Evolutionary conservation across 1,284 basidiomycete species (phyloP).

Genomic region (Rhodofomes roseus): DNA sequence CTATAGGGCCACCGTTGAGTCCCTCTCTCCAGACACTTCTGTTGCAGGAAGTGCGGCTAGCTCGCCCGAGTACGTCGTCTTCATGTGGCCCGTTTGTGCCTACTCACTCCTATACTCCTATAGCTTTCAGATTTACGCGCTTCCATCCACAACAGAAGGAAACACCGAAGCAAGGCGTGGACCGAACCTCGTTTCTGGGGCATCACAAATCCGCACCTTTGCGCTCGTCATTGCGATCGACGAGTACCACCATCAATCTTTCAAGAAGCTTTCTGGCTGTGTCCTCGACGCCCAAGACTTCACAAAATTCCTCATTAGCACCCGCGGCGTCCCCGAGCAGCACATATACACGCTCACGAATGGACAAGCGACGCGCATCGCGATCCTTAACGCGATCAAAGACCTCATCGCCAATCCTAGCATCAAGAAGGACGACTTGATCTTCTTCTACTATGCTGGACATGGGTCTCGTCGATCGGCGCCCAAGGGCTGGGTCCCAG

Average conservation of each 20-base stretch:
- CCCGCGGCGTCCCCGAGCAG: slow-evolving; percentile 3
- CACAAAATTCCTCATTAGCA: not conserved
- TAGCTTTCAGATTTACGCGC: no score
- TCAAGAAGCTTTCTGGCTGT: not conserved
- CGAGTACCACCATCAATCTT: not conserved
- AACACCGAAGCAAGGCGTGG: no score
- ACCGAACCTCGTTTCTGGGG: no score
- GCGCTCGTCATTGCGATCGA: not conserved
- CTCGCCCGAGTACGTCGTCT: no score
- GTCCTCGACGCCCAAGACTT: not conserved
- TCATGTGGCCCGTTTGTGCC: no score
- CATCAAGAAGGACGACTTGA: slow-evolving; percentile 10
- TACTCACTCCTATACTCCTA: no score
- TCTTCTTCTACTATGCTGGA: slow-evolving; percentile 16
- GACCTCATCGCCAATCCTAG: slow-evolving; percentile 14
- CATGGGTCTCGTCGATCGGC: slow-evolving; percentile 11
- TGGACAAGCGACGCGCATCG: slow-evolving; percentile 4
- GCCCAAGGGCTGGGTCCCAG: slow-evolving; percentile 3
- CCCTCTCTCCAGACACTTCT: no score
- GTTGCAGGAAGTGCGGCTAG: no score
- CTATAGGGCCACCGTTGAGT: no score
- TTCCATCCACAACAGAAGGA: no score
- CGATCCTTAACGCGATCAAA: slow-evolving; percentile 10
- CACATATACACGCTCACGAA: slow-evolving; percentile 6
- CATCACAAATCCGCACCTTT: not conserved